Evolutionary conservation across 352 stramenopile genomes (phyloP), one percentile per base, ranked within the genome.

Genomic region (Phytophthora foliorum): DNA sequence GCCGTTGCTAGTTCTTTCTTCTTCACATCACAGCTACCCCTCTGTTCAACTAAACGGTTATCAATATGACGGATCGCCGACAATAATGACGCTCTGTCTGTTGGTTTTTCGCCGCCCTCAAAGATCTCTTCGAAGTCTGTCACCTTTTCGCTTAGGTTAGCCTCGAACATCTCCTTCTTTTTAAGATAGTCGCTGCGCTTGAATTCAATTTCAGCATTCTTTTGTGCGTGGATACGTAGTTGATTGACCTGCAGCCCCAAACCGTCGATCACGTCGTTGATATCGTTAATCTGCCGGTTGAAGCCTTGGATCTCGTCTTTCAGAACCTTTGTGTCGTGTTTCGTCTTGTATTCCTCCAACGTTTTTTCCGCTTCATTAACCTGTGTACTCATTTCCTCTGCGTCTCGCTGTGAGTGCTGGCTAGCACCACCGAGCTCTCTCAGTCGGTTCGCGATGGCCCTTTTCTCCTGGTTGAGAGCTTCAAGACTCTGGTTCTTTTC

Each of bases 231-330:
- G 1, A 53, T 17, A 14, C 83, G 81, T 19, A 96, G 57, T n/a
- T 86, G 51, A 5, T 68, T 72, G n/a, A 97, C 64, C 50, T 91
- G 75, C 21, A 77, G 50, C 13, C 85, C 70, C 27, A 97, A 66
- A 25, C 74, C 41, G 0, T 67, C 70, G 29, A 88, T 72, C 21
- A 85, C 75, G 48, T 67, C 82, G 21, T 74, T 87, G 4, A 74
- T 67, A 32, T 81, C 70, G 59, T 72, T 63, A 9, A 93, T 74
- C 21, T 80, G 55, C 17, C 76, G 75, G 49, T 82, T 81, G 2
- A 85, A 62, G 16, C 38, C 52, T 49, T 86, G 63, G 13, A 93
- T 87, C 6, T 86, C 80, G 22, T 52, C 32, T 57, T 88, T 85
- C 29, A 91, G 29, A 2, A 45, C 49, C 19, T 74, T 31, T 3